Base-by-base conservation (phyloP, 1,284 basidiomycete species). In the Heterobasidion irregulare region DNA sequence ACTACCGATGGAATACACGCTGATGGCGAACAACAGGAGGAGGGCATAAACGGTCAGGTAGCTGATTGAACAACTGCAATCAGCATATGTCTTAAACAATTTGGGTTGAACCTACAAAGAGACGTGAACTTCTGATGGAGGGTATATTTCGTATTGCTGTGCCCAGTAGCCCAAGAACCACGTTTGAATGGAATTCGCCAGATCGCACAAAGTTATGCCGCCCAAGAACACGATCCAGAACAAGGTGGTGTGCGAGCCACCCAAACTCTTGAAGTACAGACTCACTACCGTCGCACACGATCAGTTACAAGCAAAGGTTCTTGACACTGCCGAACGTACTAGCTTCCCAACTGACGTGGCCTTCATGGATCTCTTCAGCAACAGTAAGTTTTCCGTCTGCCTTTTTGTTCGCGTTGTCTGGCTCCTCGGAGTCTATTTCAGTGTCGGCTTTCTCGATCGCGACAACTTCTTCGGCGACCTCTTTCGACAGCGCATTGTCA, bases 311-410 rank as follows among this genome's bases (percentile, higher is more conserved):
- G 8, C 18, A 16, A 9, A 12, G 13, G 3, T 60, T 12, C 10
- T 34, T 50, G 16, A 53, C 12, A 56, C 63, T 19, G 53, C 18
- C 0, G 45, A 50, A 65, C 69, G 52, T 58, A 75, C 75, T 52
- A 6, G 77, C 73, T 15, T 64, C 55, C 70, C 76, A 75, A 52
- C 80, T 73, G 6, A 84, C 75, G 53, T 78, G 75, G 2, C 83
- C 84, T 54, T 77, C 70, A 2, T 76, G 73, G 53, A 82, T 74
- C 66, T 86, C 83, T 62, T 86, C 84, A 4, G 74, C 79, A 12
- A 83, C 69, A 36, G 83, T 72, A 2, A 85, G 68, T 60, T 80
- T 79, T 0, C 78, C 78, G 47, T 68, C 67, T 7, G 63, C 56
- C 36, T 67, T 66, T 49, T 66, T 64, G 8, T 45, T 36, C 10